These are phyloP conservation scores for Cutaneotrichosporon sp. DNA, from an alignment of 1,284 basidiomycete species.

Conservation along the genomic window DNA sequence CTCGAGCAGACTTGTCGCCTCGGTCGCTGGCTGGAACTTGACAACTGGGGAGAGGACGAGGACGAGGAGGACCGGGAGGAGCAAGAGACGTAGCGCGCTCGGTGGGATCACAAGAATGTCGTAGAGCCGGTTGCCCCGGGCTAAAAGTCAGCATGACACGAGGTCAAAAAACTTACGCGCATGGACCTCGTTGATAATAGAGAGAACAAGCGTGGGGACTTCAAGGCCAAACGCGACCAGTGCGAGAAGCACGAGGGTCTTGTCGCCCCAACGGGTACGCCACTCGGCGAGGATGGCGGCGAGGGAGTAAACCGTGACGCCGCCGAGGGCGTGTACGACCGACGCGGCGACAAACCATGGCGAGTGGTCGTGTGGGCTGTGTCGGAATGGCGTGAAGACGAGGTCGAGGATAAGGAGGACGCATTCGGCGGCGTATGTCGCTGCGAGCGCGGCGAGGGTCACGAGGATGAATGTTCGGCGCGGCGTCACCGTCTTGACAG, in stretches of 20 bases:
- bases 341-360: constrained; percentile 11
- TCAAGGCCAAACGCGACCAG: constrained; percentile 31
- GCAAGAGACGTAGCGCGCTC: constrained; percentile 26
- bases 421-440: constrained; percentile 27
- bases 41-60: constrained; percentile 32
- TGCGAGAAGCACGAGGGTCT: constrained; percentile 26
- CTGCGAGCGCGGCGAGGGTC: constrained; percentile 26
- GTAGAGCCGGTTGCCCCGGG: constrained; percentile 24
- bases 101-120: constrained; percentile 34
- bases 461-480: constrained; percentile 33
- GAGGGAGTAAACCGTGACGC: constrained; percentile 29
- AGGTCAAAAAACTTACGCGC: constrained; percentile 25
- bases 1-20: constrained; percentile 31
- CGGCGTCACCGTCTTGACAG: constrained; percentile 35
- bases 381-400: constrained; percentile 11
- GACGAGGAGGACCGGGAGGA: constrained; percentile 33
- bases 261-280: constrained; percentile 33
- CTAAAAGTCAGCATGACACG: constrained; percentile 7
- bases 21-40: constrained; percentile 33
- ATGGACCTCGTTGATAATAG: constrained; percentile 28
- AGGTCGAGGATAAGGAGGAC: constrained; percentile 26
- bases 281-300: constrained; percentile 32
- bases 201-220: constrained; percentile 33
- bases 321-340: constrained; percentile 29
- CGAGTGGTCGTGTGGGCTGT: constrained; percentile 3